Conservation (phyloP, 1,284 basidiomycete species). For the Melampsora occidentalis region DNA sequence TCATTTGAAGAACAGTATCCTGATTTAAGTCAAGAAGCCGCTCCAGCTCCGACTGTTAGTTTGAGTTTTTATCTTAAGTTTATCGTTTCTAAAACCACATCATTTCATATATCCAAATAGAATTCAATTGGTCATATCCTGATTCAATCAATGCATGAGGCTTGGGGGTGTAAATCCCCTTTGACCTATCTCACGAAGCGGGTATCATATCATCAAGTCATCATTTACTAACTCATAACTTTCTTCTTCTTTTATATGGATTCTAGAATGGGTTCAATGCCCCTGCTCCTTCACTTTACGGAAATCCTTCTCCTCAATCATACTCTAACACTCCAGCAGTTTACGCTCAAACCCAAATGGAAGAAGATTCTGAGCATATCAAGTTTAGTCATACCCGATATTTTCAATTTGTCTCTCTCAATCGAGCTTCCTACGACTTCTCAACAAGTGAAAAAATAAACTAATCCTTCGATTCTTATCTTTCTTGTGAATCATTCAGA, state of each 20-base stretch:
- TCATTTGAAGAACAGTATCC: conserved; percentile 38
- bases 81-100: neutral
- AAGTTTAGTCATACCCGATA: conserved; percentile 59
- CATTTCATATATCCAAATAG: neutral
- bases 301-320: conserved; percentile 52
- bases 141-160: neutral
- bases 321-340: conserved; percentile 32
- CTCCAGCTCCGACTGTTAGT: conserved; percentile 28
- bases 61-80: neutral
- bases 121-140: neutral
- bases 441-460: neutral
- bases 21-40: conserved; percentile 32
- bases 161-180: neutral
- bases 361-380: conserved; percentile 86
- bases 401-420: neutral
- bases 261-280: conserved; percentile 59
- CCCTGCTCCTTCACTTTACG: conserved; percentile 61
- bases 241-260: conserved; percentile 51
- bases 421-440: neutral
- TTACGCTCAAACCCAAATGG: conserved; percentile 51
- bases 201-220: neutral
- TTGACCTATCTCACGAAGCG: neutral
- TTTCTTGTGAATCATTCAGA: conserved; percentile 55
- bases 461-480: conserved; percentile 15
- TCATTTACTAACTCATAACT: neutral